These are phyloP conservation scores for Pseudevernia furfuracea DNA, from an alignment of 495 filamentous ascomycete genomes.

Conservation along the genomic window DNA sequence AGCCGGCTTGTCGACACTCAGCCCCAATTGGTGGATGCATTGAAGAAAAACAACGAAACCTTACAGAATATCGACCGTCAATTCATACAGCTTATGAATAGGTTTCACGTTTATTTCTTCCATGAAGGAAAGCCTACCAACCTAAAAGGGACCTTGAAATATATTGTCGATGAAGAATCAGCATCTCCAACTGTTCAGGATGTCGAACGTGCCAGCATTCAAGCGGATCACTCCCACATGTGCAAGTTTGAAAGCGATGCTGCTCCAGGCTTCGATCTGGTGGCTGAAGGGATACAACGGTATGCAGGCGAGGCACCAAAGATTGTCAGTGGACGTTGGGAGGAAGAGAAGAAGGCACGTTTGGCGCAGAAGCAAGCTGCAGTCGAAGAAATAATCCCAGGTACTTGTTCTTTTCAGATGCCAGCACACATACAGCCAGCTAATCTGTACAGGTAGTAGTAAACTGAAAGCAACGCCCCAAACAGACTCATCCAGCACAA, in stretches of 20 bases:
- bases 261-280: slow-evolving; percentile 65
- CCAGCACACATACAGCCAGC: not conserved
- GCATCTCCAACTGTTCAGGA: slow-evolving; percentile 68
- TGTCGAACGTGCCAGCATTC: slow-evolving; percentile 69
- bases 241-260: slow-evolving; percentile 71
- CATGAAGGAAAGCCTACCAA: slow-evolving; percentile 60
- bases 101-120: slow-evolving; percentile 65
- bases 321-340: slow-evolving; percentile 55
- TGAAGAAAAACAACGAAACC: slow-evolving; percentile 71
- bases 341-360: slow-evolving; percentile 51
- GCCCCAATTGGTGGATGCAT: slow-evolving; percentile 58
- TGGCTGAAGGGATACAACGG: slow-evolving; percentile 62
- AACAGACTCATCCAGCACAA: slow-evolving; percentile 22
- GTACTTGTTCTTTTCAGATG: slow-evolving; percentile 1
- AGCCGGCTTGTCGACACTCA: slow-evolving; percentile 65
- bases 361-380: slow-evolving; percentile 35
- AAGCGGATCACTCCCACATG: slow-evolving; percentile 80
- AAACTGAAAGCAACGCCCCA: slow-evolving; percentile 21
- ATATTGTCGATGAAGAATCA: slow-evolving; percentile 66
- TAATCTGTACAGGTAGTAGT: slow-evolving; percentile 21
- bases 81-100: slow-evolving; percentile 64
- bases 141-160: slow-evolving; percentile 47
- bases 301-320: slow-evolving; percentile 56
- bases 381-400: slow-evolving; percentile 22
- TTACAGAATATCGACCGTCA: slow-evolving; percentile 72